Percentiles rank a stretch among this genome's conserved stretches.
Evolutionary conservation across 2,329 filamentous ascomycete genomes (phyloP).

Genomic region (Cladosporium sp.): DNA sequence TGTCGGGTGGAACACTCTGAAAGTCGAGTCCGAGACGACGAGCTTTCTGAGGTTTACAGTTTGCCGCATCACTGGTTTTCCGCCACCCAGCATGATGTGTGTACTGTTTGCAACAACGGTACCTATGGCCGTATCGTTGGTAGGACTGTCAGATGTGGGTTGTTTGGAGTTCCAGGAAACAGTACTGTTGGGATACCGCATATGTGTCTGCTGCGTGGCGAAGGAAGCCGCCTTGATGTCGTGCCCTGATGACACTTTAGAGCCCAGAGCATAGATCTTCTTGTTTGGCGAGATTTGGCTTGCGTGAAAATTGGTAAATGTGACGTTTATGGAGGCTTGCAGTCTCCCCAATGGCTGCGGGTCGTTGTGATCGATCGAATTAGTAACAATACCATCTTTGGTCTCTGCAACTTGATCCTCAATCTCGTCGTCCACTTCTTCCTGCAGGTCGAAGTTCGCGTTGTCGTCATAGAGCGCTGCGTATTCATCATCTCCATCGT

Average conservation of each 20-base stretch:
- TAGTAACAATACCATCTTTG: neutral
- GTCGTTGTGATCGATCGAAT: no score
- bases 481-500: neutral
- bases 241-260: neutral
- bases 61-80: neutral
- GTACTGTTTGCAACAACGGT: slow-evolving; percentile 8
- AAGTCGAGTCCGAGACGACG: slow-evolving; percentile 1
- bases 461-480: slow-evolving; percentile 6
- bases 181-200: neutral
- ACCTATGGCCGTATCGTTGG: neutral
- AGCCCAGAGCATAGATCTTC: neutral
- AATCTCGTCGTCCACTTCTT: neutral
- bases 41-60: neutral
- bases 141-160: neutral
- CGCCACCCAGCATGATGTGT: neutral
- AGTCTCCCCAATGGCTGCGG: no score
- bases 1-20: slow-evolving; percentile 11
- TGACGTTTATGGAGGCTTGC: neutral
- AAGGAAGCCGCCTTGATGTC: neutral
- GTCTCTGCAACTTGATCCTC: neutral
- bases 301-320: neutral
- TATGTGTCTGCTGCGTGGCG: neutral
- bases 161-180: neutral
- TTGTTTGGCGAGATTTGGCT: no score
- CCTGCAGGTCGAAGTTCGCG: slow-evolving; percentile 4